Evolutionary conservation across 2,329 filamentous ascomycete genomes (phyloP).

Genomic region (Lachnellula willkommii): DNA sequence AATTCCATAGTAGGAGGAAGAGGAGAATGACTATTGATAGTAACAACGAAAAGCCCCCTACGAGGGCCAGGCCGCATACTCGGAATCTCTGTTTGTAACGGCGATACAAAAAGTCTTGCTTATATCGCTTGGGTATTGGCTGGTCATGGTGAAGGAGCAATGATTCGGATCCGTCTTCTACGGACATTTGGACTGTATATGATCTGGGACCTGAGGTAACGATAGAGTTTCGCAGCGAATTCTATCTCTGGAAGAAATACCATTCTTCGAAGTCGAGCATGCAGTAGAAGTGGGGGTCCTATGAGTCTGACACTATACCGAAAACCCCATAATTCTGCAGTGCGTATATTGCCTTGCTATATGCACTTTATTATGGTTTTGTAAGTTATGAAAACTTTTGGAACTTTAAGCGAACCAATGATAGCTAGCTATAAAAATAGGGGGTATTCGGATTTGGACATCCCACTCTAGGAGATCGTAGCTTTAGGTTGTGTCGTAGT

Average conservation of each 20-base stretch:
- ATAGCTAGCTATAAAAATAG: too few relatives aligned
- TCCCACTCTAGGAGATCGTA: too few relatives aligned
- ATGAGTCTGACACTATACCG: too few relatives aligned
- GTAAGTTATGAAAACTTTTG: too few relatives aligned
- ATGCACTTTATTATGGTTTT: too few relatives aligned
- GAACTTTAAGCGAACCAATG: too few relatives aligned
- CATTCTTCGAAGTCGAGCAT: background rate
- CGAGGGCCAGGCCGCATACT: background rate
- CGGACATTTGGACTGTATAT: background rate
- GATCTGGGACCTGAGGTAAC: background rate
- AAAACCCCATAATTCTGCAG: too few relatives aligned
- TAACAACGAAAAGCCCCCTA: background rate
- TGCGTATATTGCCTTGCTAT: too few relatives aligned
- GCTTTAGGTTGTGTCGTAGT: too few relatives aligned
- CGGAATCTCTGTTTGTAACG: background rate
- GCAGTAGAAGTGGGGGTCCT: too few relatives aligned
- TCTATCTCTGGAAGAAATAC: background rate
- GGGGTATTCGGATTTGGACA: too few relatives aligned
- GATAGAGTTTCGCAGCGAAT: background rate
- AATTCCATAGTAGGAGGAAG: slow-evolving; percentile 1
- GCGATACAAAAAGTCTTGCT: background rate
- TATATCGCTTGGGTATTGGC: slow-evolving; percentile 1
- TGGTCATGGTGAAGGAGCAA: slow-evolving; percentile 2
- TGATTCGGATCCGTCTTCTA: slow-evolving; percentile 1
- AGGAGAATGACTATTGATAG: background rate